A percentile compares a stretch with the other conserved stretches of the same genome.
Evolutionary conservation across 805 yeast genomes (phyloP).

Genomic region (Sugiyamaella boreocaroliniensis): DNA sequence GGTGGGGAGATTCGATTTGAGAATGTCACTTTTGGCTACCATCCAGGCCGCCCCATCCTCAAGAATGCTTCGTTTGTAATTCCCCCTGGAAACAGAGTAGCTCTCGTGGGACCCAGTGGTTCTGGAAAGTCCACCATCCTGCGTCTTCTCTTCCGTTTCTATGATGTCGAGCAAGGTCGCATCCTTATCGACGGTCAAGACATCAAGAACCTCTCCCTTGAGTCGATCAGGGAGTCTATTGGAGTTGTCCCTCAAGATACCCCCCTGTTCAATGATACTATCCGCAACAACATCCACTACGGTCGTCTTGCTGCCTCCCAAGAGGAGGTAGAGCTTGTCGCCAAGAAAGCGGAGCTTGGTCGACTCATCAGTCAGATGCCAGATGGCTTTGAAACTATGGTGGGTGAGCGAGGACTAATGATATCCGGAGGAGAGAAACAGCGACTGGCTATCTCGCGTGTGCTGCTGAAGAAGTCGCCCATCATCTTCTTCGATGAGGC

Average conservation of each 20-base stretch:
- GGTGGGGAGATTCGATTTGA: conserved; percentile 83
- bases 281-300: conserved; percentile 78
- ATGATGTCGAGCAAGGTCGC: conserved; percentile 72
- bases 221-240: conserved; percentile 61
- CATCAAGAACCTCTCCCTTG: conserved; percentile 64
- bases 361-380: conserved; percentile 64
- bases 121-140: conserved; percentile 90
- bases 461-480: conserved; percentile 78
- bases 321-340: conserved; percentile 59
- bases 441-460: conserved; percentile 85
- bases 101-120: conserved; percentile 95
- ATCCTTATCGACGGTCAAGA: conserved; percentile 87
- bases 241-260: conserved; percentile 99
- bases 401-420: conserved; percentile 97
- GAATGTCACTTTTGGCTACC: conserved; percentile 89
- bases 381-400: conserved; percentile 75
- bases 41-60: conserved; percentile 79
- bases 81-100: conserved; percentile 87
- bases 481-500: conserved; percentile 96
- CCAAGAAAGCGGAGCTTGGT: conserved; percentile 64
- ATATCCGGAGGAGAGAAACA: conserved; percentile 99
- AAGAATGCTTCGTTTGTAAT: conserved; percentile 73
- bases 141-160: conserved; percentile 78
- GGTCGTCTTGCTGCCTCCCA: conserved; percentile 72
- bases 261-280: conserved; percentile 87